phyloP scores from a whole-genome alignment of 768 basidiomycete species.

The Sistotremastrum niveocremeum region DNA sequence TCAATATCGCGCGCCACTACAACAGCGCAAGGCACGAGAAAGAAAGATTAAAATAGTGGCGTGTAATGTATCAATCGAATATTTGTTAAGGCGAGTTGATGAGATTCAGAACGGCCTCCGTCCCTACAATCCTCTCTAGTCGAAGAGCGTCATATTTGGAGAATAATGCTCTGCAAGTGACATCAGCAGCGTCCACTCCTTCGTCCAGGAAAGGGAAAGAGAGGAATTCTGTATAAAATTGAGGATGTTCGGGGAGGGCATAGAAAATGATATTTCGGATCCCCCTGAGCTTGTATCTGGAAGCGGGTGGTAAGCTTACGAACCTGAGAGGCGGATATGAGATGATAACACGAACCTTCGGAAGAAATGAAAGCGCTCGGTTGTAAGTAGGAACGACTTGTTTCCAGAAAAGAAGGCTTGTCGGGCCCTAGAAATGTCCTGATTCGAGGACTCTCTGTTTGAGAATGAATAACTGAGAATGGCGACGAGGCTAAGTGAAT shows the following conservation, averaged over 20 bases:
- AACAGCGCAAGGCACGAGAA: too few species aligned
- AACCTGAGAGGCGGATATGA: not conserved
- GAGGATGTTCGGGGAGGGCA: conserved; percentile 77
- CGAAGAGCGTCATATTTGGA: conserved; percentile 83
- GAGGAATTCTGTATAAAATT: conserved; percentile 84
- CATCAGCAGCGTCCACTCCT: conserved; percentile 74
- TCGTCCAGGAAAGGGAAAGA: conserved; percentile 86
- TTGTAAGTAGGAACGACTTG: conserved; percentile 77
- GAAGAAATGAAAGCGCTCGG: conserved; percentile 98
- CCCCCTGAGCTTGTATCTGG: conserved; percentile 84
- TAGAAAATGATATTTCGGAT: conserved; percentile 92
- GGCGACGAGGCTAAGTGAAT: not conserved
- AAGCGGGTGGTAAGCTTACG: not conserved
- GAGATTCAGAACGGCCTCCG: conserved; percentile 18
- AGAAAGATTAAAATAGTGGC: too few species aligned
- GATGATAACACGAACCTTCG: conserved; percentile 37
- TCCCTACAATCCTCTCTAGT: conserved; percentile 73
- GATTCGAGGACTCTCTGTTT: conserved; percentile 76
- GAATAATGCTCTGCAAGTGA: conserved; percentile 71
- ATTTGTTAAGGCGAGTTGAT: conserved; percentile 7
- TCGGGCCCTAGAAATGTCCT: conserved; percentile 88
- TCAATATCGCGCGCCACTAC: too few species aligned
- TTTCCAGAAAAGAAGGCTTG: conserved; percentile 85
- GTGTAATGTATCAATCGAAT: not conserved
- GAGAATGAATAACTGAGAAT: not conserved